A percentile compares a stretch with the other conserved stretches of the same genome.
phyloP scores from a whole-genome alignment of 768 basidiomycete genomes.

The Pleurotus pulmonarius region DNA sequence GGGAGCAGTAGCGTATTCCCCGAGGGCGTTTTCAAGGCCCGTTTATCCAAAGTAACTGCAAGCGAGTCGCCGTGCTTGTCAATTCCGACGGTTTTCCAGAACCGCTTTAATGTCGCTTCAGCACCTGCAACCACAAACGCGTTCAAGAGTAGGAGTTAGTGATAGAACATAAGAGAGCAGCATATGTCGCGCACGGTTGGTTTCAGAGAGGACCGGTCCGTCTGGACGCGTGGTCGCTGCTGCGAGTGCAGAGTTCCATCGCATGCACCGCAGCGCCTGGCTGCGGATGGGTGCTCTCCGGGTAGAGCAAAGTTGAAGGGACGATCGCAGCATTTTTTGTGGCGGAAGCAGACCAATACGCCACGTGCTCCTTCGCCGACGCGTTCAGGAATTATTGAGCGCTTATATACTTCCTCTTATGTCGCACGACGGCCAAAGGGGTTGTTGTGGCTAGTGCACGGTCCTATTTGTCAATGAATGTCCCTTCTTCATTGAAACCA shows the following conservation, averaged over 20 bases:
- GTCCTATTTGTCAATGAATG: not conserved
- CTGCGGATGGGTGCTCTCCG: not conserved
- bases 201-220: conserved; percentile 50
- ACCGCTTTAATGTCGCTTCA: conserved; percentile 81
- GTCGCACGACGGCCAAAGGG: not conserved
- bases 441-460: not conserved
- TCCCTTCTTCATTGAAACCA: too few species aligned
- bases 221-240: conserved; percentile 23
- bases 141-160: not conserved
- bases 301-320: not conserved
- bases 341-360: not conserved
- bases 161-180: conserved; percentile 2
- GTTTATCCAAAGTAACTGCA: conserved; percentile 74
- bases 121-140: conserved; percentile 49
- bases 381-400: not conserved
- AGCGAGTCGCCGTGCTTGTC: conserved; percentile 50
- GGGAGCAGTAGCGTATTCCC: conserved; percentile 79
- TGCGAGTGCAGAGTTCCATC: conserved; percentile 23
- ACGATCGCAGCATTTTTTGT: not conserved
- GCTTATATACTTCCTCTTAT: not conserved
- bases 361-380: not conserved
- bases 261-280: conserved; percentile 1
- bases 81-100: conserved; percentile 92
- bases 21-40: conserved; percentile 82
- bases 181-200: conserved; percentile 49